phyloP scores from a whole-genome alignment of 768 basidiomycete genomes.

The Hypholoma fasciculare region DNA sequence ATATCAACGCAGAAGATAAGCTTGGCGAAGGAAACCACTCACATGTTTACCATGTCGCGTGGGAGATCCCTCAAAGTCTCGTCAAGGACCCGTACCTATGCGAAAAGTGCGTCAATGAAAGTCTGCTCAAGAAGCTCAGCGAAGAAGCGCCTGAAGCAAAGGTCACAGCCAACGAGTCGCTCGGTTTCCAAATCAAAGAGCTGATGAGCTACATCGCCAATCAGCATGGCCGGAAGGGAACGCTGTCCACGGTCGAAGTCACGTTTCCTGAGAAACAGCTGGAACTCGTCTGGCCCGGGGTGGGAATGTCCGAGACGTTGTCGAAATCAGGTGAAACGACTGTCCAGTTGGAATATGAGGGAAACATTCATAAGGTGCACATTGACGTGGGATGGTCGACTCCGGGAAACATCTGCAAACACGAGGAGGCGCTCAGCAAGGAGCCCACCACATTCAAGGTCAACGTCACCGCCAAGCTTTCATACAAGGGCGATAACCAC shows the following conservation, averaged over 20 bases:
- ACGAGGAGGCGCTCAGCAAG: conserved; percentile 10
- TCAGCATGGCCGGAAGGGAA: too few species aligned
- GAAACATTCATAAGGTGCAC: conserved; percentile 30
- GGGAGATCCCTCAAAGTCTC: conserved; percentile 48
- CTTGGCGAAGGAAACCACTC: conserved; percentile 56
- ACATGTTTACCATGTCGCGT: conserved; percentile 46
- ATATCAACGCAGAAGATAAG: conserved; percentile 35
- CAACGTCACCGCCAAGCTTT: conserved; percentile 44
- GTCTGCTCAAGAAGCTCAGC: too few species aligned
- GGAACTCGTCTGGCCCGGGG: too few species aligned
- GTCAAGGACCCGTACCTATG: conserved; percentile 37
- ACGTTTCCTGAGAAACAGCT: too few species aligned
- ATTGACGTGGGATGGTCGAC: conserved; percentile 10
- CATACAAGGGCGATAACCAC: conserved; percentile 34
- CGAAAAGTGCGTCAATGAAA: conserved; percentile 33
- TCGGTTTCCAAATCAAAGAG: too few species aligned
- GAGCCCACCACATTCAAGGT: conserved; percentile 38
- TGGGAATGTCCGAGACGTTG: conserved; percentile 1
- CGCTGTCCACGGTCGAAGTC: too few species aligned
- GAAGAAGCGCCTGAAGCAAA: conserved; percentile 4
- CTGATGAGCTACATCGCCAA: too few species aligned
- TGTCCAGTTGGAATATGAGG: conserved; percentile 8
- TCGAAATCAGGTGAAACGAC: conserved; percentile 24
- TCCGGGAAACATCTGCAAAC: conserved; percentile 29
- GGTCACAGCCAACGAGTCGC: background rate